Conservation (phyloP, 441 rosid species). For the Rhodomyrtus psidioides region DNA sequence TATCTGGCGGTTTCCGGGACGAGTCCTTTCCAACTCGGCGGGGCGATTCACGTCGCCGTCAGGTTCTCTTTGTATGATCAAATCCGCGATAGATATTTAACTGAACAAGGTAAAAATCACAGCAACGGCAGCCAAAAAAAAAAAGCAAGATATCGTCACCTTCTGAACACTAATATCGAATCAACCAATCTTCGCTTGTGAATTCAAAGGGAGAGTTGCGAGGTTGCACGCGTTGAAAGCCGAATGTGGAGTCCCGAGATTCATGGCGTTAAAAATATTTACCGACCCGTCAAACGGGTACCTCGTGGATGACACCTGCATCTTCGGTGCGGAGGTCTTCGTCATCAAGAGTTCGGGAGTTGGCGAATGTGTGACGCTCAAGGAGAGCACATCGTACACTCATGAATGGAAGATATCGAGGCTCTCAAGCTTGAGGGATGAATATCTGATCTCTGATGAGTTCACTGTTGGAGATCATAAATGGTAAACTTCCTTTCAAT, state of each 20-base stretch:
- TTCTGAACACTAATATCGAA: not conserved
- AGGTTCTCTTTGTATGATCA: no score
- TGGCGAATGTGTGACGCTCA: no score
- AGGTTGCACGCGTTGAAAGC: not conserved
- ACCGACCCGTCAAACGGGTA: not conserved
- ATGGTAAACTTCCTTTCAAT: not conserved
- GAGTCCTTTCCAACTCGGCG: no score
- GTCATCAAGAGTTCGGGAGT: not conserved
- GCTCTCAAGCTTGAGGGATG: not conserved
- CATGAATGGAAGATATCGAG: not conserved
- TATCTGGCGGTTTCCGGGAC: no score
- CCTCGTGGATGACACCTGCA: not conserved
- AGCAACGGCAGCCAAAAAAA: not conserved
- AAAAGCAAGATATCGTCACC: not conserved
- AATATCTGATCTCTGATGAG: not conserved
- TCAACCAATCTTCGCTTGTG: not conserved
- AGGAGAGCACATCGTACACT: not conserved
- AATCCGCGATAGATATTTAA: not conserved
- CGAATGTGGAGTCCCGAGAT: not conserved
- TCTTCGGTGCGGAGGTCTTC: not conserved
- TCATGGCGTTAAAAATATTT: not conserved
- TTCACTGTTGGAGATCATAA: not conserved
- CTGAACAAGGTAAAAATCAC: not conserved
- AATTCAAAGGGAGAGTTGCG: not conserved
- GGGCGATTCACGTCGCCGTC: no score